Conservation (phyloP, 306 rosid genomes). For the Vigna hirtella region DNA sequence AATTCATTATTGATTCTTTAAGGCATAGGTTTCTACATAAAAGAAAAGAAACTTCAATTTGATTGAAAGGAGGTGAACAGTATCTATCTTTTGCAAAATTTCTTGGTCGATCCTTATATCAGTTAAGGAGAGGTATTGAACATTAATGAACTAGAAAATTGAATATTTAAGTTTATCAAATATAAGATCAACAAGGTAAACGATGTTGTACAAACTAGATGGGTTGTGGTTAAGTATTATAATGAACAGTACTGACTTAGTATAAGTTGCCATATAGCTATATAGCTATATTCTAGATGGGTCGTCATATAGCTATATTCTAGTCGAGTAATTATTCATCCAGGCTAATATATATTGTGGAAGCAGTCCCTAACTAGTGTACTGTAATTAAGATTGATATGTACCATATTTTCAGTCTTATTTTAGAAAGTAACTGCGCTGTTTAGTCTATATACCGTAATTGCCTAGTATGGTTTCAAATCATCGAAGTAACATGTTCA, state of each 20-base stretch:
- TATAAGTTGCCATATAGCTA: neutral
- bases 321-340: neutral
- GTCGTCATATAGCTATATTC: neutral
- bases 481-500: neutral
- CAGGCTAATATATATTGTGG: neutral
- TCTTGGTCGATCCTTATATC: slow-evolving; percentile 18
- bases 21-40: neutral
- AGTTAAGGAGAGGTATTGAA: slow-evolving; percentile 28
- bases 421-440: neutral
- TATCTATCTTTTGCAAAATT: slow-evolving; percentile 27
- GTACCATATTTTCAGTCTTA: slow-evolving; percentile 3
- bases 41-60: slow-evolving; percentile 31
- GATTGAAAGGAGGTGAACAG: slow-evolving; percentile 29
- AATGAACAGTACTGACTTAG: neutral
- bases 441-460: neutral
- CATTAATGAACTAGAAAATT: slow-evolving; percentile 30
- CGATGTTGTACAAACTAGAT: slow-evolving; percentile 13
- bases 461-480: neutral
- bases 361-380: neutral
- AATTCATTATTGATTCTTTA: slow-evolving; percentile 35
- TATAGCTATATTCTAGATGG: no score
- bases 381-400: neutral
- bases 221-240: neutral
- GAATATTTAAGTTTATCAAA: slow-evolving; percentile 36
- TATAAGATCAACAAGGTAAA: slow-evolving; percentile 38